Percentiles rank a stretch among this genome's conserved stretches.
These are phyloP conservation scores for Psilocybe cyanescens DNA, from an alignment of 768 basidiomycete genomes.

Conservation along the genomic window DNA sequence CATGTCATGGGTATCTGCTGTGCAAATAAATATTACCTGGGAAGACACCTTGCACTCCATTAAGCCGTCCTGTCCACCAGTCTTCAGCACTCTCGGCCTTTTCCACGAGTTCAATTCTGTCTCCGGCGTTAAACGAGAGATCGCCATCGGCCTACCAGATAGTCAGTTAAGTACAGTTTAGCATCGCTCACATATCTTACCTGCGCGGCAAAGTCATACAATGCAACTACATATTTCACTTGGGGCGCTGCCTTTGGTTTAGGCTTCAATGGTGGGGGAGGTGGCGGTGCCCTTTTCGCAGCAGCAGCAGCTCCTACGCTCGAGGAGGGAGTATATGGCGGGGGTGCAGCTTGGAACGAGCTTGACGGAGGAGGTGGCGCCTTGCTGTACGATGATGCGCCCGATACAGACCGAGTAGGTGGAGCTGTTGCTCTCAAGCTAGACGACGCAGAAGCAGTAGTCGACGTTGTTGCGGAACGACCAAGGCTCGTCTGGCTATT, in stretches of 20 bases:
- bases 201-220: slow-evolving; percentile 96
- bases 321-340: slow-evolving; percentile 34
- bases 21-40: slow-evolving; percentile 56
- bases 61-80: slow-evolving; percentile 95
- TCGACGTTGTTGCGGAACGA: slow-evolving; percentile 36
- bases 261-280: slow-evolving; percentile 89
- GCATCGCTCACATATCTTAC: slow-evolving; percentile 35
- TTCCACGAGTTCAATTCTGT: slow-evolving; percentile 89
- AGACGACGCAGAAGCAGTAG: slow-evolving; percentile 39
- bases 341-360: slow-evolving; percentile 34
- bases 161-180: slow-evolving; percentile 4
- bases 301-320: slow-evolving; percentile 37
- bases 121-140: slow-evolving; percentile 86
- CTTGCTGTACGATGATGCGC: slow-evolving; percentile 45
- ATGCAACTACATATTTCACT: slow-evolving; percentile 81
- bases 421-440: slow-evolving; percentile 39
- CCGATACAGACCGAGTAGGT: slow-evolving; percentile 36
- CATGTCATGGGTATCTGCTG: neutral
- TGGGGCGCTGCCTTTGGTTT: slow-evolving; percentile 75
- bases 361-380: slow-evolving; percentile 55
- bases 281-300: slow-evolving; percentile 82
- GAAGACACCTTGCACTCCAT: slow-evolving; percentile 87
- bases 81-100: slow-evolving; percentile 83
- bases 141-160: slow-evolving; percentile 80
- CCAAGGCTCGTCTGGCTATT: slow-evolving; percentile 29